Percentiles rank a stretch among this genome's conserved stretches.
Evolutionary conservation across 2,329 filamentous ascomycete species (phyloP).

Genomic region (Aureobasidium namibiae): DNA sequence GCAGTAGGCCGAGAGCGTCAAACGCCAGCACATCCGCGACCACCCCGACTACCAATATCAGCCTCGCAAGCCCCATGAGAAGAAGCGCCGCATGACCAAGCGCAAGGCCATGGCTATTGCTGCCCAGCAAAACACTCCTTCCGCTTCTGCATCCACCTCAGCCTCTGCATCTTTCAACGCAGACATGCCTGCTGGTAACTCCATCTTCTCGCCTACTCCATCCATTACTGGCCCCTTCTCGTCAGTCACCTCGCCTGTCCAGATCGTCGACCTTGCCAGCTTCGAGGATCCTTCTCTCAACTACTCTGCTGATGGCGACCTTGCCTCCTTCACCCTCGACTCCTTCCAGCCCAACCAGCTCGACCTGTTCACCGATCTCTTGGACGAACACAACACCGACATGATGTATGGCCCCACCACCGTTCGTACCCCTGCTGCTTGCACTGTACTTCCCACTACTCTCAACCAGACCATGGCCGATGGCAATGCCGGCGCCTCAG

Average conservation of each 20-base stretch:
- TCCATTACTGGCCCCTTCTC: not conserved
- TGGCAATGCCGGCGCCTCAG: not conserved
- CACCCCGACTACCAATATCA: conserved; percentile 40
- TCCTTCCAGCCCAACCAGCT: not conserved
- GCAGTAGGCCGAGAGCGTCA: conserved; percentile 33
- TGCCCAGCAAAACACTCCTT: not conserved
- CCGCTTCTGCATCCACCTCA: not conserved
- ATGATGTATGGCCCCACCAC: not conserved
- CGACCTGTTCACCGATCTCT: conserved; percentile 9
- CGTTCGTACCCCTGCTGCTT: not conserved
- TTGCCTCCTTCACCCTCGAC: conserved; percentile 12
- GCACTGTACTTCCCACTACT: not conserved
- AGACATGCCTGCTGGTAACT: not conserved
- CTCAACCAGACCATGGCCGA: not conserved
- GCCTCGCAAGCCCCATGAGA: conserved; percentile 38
- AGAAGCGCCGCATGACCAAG: conserved; percentile 34
- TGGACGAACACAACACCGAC: conserved; percentile 4
- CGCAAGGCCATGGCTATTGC: conserved; percentile 9
- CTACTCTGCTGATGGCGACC: not conserved
- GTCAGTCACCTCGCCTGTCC: not conserved
- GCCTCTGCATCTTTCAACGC: not conserved
- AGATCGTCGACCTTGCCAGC: conserved; percentile 11
- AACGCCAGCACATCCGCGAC: conserved; percentile 31
- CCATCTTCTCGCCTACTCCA: not conserved
- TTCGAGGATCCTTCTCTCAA: not conserved